Evolutionary conservation across 805 yeast genomes (phyloP).

Genomic region (Candida suzukii): DNA sequence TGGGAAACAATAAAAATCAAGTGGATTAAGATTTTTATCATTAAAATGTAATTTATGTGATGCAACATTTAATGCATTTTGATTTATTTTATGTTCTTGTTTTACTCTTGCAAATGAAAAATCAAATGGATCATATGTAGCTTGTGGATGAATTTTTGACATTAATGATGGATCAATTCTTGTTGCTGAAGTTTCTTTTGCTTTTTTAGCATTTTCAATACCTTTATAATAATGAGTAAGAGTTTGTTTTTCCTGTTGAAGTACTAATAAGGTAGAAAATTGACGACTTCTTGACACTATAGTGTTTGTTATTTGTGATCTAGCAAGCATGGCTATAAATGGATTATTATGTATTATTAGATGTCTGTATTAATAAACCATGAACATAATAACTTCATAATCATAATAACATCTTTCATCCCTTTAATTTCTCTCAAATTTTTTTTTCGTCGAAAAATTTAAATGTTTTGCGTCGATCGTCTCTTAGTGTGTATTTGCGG

Average conservation of each 20-base stretch:
- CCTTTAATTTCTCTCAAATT: too few species aligned
- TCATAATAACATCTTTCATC: too few species aligned
- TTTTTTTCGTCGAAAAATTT: too few species aligned
- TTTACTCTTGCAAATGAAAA: slow-evolving; percentile 55
- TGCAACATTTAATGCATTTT: slow-evolving; percentile 3
- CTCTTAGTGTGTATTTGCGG: too few species aligned
- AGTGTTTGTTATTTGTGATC: neutral
- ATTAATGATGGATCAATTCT: slow-evolving; percentile 30
- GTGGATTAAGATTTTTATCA: slow-evolving; percentile 51
- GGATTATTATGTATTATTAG: neutral
- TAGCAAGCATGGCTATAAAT: neutral
- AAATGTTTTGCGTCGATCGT: too few species aligned
- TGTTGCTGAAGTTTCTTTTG: slow-evolving; percentile 2
- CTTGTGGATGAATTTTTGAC: slow-evolving; percentile 41
- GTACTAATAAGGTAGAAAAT: neutral
- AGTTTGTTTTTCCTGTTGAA: neutral
- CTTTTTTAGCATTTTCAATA: slow-evolving; percentile 13
- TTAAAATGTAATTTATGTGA: slow-evolving; percentile 25
- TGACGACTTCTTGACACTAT: neutral
- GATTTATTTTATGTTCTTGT: slow-evolving; percentile 34
- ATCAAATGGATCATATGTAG: slow-evolving; percentile 76
- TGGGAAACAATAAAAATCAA: slow-evolving; percentile 68
- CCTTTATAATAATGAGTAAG: too few species aligned
- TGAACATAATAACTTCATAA: too few species aligned
- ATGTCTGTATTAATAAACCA: neutral